Evolutionary conservation across 176 grass and related monocot genomes (phyloP).

Genomic region (Miscanthus lutarioriparius): DNA sequence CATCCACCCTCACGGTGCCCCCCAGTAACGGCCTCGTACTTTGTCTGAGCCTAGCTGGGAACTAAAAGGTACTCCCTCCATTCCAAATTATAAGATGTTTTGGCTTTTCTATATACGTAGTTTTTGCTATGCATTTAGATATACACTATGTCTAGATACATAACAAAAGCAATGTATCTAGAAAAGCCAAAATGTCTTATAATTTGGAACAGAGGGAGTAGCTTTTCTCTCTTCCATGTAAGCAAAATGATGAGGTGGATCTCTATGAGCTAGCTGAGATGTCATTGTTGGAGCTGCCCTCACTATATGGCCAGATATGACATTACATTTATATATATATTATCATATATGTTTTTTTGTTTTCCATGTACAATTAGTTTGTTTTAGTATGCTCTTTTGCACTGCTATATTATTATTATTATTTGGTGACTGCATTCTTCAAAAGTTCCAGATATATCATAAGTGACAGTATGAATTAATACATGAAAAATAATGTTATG

Average conservation of each 20-base stretch:
- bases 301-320: background rate
- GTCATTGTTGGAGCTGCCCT: background rate
- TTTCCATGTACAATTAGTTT: background rate
- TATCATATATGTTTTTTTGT: background rate
- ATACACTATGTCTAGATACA: no score
- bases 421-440: slow-evolving; percentile 27
- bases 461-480: background rate
- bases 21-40: background rate
- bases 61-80: no score
- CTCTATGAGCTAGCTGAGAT: background rate
- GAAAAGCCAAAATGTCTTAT: no score
- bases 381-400: slow-evolving; percentile 3
- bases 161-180: no score
- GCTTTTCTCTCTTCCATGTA: background rate
- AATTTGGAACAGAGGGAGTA: no score
- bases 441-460: background rate
- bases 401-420: background rate
- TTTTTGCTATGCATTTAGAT: no score
- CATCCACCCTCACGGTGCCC: background rate
- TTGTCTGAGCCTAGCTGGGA: background rate
- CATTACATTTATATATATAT: background rate
- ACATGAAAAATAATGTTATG: background rate
- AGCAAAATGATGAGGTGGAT: background rate
- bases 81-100: no score
- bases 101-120: no score